A percentile compares a stretch with the other conserved stretches of the same genome.
Evolutionary conservation across 495 filamentous ascomycete species (phyloP).

Genomic region (Ascodesmis nigricans): DNA sequence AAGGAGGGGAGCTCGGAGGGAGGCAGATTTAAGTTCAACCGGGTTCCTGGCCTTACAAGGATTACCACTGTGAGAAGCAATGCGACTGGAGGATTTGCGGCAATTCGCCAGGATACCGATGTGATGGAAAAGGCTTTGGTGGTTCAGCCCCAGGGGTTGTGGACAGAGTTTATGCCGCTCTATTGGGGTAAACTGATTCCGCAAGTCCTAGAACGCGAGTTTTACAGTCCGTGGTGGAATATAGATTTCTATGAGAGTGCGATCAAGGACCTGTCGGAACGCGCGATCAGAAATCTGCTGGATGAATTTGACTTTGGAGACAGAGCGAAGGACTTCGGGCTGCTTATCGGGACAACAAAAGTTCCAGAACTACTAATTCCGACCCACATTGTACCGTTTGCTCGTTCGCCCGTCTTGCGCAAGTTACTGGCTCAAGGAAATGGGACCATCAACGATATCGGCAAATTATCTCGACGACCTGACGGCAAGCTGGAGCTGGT

Average conservation of each 20-base stretch:
- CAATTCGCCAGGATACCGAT: conserved; percentile 64
- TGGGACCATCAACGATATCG: neutral
- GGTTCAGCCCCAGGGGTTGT: conserved; percentile 40
- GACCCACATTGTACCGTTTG: conserved; percentile 62
- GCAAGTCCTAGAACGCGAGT: too few relatives aligned
- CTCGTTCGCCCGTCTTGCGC: conserved; percentile 47
- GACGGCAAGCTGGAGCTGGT: conserved; percentile 7
- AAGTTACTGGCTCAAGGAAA: conserved; percentile 30
- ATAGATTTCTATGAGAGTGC: too few relatives aligned
- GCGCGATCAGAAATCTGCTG: conserved; percentile 16
- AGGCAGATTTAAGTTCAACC: conserved; percentile 69
- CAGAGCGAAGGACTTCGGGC: conserved; percentile 24
- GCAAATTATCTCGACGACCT: conserved; percentile 4
- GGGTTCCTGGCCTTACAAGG: conserved; percentile 67
- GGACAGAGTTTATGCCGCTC: too few relatives aligned
- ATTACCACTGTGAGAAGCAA: conserved; percentile 69
- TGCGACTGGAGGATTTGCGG: conserved; percentile 69
- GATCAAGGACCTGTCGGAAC: too few relatives aligned
- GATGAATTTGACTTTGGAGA: conserved; percentile 14
- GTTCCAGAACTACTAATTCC: conserved; percentile 47
- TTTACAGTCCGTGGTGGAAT: too few relatives aligned
- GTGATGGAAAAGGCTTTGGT: conserved; percentile 53
- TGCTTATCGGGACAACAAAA: conserved; percentile 31
- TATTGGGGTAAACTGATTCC: too few relatives aligned
- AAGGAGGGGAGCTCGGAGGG: conserved; percentile 40